Evolutionary conservation across 176 grass and related monocot species (phyloP), one percentile per base, ranked within the genome.

Genomic region (Rhynchospora tenuis): DNA sequence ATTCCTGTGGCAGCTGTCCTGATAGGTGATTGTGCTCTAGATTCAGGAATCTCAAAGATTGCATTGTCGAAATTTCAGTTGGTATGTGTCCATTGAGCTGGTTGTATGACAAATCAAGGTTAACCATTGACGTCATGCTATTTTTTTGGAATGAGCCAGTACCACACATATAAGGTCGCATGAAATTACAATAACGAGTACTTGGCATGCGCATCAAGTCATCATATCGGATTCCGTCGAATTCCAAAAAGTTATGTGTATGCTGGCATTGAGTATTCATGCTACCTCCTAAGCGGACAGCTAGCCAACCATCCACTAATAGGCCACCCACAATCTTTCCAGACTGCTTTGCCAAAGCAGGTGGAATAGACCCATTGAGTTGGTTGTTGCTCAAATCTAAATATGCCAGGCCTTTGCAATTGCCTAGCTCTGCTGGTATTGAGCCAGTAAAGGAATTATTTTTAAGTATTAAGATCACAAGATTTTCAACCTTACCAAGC

Each of bases 191-290:
- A n/a, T n/a, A n/a, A n/a, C n/a, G n/a, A n/a, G n/a, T n/a, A n/a
- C n/a, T n/a, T n/a, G n/a, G n/a, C n/a, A n/a, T n/a, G n/a, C n/a
- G n/a, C n/a, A n/a, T n/a, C n/a, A n/a, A n/a, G n/a, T n/a, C n/a
- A n/a, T n/a, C n/a, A n/a, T 81, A 44, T 17, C 93, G 88, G 59
- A 95, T 90, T 64, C 93, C 89, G 7, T 77, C 88, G 73, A 95
- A 95, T 85, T 95, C 93, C 50, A 95, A 85, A 33, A 95, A 76
- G 78, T 85, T 95, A 27, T 90, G 90, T 15, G 81, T 90, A 52
- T 90, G 90, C 11, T 70, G 93, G 48, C 93, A 95, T 75, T 87
- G 81, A 46, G 86, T 86, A 89, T 85, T 95, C 24, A 88, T 86
- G n/a, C 90, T 90, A 77, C 92, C 92, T n/a, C n/a, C n/a, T n/a